phyloP scores from a whole-genome alignment of 176 grass and related monocot genomes.

The Eleusine indica region DNA sequence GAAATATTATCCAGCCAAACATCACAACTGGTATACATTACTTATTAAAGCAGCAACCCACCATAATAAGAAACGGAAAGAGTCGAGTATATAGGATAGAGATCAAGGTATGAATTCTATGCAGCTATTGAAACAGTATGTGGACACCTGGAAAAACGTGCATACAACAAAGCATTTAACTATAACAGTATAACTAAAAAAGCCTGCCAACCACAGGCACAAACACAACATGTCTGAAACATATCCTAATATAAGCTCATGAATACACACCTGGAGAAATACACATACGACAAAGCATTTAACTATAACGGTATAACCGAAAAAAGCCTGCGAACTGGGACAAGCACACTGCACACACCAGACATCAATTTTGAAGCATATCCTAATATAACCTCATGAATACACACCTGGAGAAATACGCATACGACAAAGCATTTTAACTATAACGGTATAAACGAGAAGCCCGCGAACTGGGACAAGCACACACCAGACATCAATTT shows the following conservation, averaged over 20 bases:
- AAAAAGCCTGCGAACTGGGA: neutral
- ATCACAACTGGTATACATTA: neutral
- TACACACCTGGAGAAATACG: neutral
- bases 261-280: neutral
- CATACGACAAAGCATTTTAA: constrained; percentile 4
- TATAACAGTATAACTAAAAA: constrained; percentile 8
- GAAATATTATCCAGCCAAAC: neutral
- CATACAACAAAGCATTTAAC: constrained; percentile 1
- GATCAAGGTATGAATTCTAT: neutral
- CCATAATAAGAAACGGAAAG: neutral
- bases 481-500: neutral
- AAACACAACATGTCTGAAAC: neutral
- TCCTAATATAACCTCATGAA: neutral
- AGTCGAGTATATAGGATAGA: neutral
- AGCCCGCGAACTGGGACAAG: neutral
- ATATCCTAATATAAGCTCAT: neutral
- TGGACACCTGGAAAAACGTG: neutral
- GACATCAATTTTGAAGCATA: neutral
- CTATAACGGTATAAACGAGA: constrained; percentile 20
- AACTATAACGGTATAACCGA: neutral
- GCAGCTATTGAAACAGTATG: constrained; percentile 5
- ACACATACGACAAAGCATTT: neutral
- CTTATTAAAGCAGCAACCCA: neutral
- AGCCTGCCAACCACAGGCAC: neutral
- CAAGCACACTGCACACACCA: neutral